These are phyloP conservation scores for Articulospora tetracladia DNA, from an alignment of 495 filamentous ascomycete species.

Conservation along the genomic window DNA sequence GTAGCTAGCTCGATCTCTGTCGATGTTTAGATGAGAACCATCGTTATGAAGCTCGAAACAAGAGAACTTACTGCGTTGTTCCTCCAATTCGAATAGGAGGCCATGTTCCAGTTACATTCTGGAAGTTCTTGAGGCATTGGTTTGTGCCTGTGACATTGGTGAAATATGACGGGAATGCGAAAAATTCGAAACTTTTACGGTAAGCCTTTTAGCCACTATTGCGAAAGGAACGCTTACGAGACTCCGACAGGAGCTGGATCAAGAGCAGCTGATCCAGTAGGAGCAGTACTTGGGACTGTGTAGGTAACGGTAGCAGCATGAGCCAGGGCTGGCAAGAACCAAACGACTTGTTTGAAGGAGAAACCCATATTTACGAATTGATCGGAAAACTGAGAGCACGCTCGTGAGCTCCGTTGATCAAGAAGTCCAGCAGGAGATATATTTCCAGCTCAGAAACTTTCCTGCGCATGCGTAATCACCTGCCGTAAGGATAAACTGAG, in stretches of 20 bases:
- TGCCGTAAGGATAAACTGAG: background rate
- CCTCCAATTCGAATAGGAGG: slow-evolving; percentile 58
- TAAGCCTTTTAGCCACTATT: background rate
- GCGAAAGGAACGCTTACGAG: slow-evolving; percentile 34
- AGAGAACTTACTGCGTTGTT: slow-evolving; percentile 42
- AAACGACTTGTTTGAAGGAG: background rate
- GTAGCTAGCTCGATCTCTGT: slow-evolving; percentile 49
- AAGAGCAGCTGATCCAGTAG: slow-evolving; percentile 22
- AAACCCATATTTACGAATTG: slow-evolving; percentile 3
- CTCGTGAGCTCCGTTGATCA: background rate
- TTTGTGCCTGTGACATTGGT: slow-evolving; percentile 48
- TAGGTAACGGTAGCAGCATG: slow-evolving; percentile 11
- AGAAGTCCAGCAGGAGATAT: too few relatives aligned
- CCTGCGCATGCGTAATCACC: background rate
- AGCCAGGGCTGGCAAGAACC: slow-evolving; percentile 6
- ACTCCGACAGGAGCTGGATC: slow-evolving; percentile 49
- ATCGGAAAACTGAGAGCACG: background rate
- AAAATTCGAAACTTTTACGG: slow-evolving; percentile 48
- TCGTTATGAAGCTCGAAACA: background rate
- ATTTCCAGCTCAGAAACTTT: too few relatives aligned
- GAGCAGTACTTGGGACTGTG: slow-evolving; percentile 16
- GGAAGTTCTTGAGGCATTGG: slow-evolving; percentile 52
- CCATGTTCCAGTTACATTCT: slow-evolving; percentile 48
- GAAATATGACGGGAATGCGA: slow-evolving; percentile 56
- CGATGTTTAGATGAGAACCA: background rate